A percentile compares a stretch with the other conserved stretches of the same genome.
Conservation (phyloP, 805 yeast genomes). For the Suhomyces xylopsoci region DNA sequence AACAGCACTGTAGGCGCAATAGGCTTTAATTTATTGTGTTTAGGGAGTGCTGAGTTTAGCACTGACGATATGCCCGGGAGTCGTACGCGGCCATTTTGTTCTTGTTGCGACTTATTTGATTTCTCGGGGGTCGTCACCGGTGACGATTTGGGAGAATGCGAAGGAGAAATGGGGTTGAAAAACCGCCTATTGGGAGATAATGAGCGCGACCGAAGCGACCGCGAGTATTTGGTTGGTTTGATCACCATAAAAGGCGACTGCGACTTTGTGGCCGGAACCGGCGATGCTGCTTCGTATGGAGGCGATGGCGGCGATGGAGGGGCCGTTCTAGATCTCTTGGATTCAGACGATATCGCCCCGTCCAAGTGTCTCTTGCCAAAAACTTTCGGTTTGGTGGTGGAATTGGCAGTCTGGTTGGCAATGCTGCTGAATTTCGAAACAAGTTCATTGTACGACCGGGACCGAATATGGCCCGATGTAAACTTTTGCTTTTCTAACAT, state of each 20-base stretch:
- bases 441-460: slow-evolving; percentile 35
- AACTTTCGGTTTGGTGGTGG: slow-evolving; percentile 4
- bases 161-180: slow-evolving; percentile 17
- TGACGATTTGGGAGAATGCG: slow-evolving; percentile 17
- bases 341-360: slow-evolving; percentile 13
- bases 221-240: slow-evolving; percentile 8
- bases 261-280: background rate
- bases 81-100: slow-evolving; percentile 6
- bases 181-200: slow-evolving; percentile 12
- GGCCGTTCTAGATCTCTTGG: slow-evolving; percentile 44
- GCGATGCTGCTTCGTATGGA: slow-evolving; percentile 8
- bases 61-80: slow-evolving; percentile 39
- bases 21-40: slow-evolving; percentile 25
- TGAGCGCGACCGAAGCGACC: slow-evolving; percentile 11
- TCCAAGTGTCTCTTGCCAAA: slow-evolving; percentile 23
- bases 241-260: background rate
- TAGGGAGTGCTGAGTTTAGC: slow-evolving; percentile 18
- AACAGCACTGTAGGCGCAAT: slow-evolving; percentile 42
- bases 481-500: slow-evolving; percentile 32
- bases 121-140: slow-evolving; percentile 15
- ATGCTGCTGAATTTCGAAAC: slow-evolving; percentile 24
- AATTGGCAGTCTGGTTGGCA: slow-evolving; percentile 6
- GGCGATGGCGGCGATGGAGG: slow-evolving; percentile 39
- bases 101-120: background rate
- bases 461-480: slow-evolving; percentile 28